Evolutionary conservation across 2,329 filamentous ascomycete genomes (phyloP).

Genomic region (Dactylonectria macrodidyma): DNA sequence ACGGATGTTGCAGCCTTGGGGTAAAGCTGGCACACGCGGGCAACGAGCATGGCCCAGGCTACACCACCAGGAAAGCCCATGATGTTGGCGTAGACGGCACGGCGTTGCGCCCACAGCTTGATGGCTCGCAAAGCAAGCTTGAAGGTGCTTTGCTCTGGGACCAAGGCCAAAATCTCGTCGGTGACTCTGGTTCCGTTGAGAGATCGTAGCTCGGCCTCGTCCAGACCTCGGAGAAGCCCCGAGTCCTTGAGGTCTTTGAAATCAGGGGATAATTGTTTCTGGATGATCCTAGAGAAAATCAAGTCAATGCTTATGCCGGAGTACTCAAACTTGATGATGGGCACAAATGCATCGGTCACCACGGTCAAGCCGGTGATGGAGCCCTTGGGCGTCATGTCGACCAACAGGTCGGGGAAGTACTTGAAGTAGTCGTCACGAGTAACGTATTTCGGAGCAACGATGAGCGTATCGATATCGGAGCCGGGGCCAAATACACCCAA

Average conservation of each 20-base stretch:
- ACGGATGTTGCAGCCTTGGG: constrained; percentile 91
- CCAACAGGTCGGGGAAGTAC: constrained; percentile 85
- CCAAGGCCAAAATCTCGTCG: constrained; percentile 89
- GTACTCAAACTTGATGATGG: constrained; percentile 97
- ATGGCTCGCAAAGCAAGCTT: constrained; percentile 90
- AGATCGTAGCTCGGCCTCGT: constrained; percentile 88
- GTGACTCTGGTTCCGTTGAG: constrained; percentile 96
- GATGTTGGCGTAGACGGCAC: constrained; percentile 95
- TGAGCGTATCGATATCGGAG: constrained; percentile 97
- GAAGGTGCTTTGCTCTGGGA: constrained; percentile 92
- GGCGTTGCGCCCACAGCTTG: constrained; percentile 95
- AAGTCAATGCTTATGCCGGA: constrained; percentile 94
- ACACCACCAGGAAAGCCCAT: constrained; percentile 97
- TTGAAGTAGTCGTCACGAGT: constrained; percentile 92
- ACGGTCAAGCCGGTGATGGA: constrained; percentile 87
- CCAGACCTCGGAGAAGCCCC: constrained; percentile 85
- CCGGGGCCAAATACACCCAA: constrained; percentile 95
- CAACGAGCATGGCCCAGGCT: constrained; percentile 98
- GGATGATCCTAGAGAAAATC: constrained; percentile 84
- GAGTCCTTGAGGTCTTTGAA: constrained; percentile 85
- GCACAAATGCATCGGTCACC: constrained; percentile 92
- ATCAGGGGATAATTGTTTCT: constrained; percentile 78
- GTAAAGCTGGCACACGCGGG: constrained; percentile 95
- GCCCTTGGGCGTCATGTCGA: constrained; percentile 81
- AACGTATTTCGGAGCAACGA: constrained; percentile 92